These are phyloP conservation scores for Botrytis byssoidea DNA, from an alignment of 2,329 filamentous ascomycete genomes.

Conservation along the genomic window DNA sequence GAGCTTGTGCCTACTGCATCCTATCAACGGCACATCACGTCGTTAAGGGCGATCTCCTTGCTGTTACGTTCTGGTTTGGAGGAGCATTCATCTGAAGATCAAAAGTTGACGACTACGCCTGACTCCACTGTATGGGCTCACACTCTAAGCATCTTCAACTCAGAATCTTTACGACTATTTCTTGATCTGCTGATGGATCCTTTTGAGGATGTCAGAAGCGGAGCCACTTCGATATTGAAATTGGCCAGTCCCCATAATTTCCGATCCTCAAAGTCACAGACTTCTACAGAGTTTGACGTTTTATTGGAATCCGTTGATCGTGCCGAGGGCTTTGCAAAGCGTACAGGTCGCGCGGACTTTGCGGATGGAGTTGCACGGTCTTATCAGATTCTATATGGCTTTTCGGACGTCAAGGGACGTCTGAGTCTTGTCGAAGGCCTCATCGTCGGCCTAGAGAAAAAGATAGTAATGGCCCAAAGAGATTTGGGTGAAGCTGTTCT, in stretches of 20 bases:
- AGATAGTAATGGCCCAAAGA: slow-evolving; percentile 59
- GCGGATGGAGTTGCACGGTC: slow-evolving; percentile 85
- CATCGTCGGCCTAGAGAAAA: slow-evolving; percentile 60
- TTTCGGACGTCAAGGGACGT: slow-evolving; percentile 47
- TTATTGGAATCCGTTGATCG: slow-evolving; percentile 50
- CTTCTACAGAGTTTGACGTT: slow-evolving; percentile 28
- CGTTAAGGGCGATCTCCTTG: slow-evolving; percentile 67
- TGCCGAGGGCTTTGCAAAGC: slow-evolving; percentile 59
- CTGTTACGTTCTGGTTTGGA: slow-evolving; percentile 50
- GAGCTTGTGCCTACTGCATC: slow-evolving; percentile 80
- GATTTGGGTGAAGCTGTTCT: slow-evolving; percentile 67
- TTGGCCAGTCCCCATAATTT: slow-evolving; percentile 45
- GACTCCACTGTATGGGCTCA: slow-evolving; percentile 34
- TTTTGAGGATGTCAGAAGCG: slow-evolving; percentile 83
- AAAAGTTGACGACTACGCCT: background rate
- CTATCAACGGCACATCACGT: slow-evolving; percentile 85
- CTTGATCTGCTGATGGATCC: slow-evolving; percentile 82
- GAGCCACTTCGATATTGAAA: slow-evolving; percentile 52
- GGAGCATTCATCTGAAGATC: background rate
- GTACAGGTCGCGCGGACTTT: slow-evolving; percentile 83
- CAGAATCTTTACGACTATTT: slow-evolving; percentile 59
- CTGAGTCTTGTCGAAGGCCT: slow-evolving; percentile 56
- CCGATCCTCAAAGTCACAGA: background rate
- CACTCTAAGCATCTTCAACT: slow-evolving; percentile 42
- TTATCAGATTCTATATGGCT: slow-evolving; percentile 66